Conservation (phyloP, 345 rosid species). For the Citrus hindsii region DNA sequence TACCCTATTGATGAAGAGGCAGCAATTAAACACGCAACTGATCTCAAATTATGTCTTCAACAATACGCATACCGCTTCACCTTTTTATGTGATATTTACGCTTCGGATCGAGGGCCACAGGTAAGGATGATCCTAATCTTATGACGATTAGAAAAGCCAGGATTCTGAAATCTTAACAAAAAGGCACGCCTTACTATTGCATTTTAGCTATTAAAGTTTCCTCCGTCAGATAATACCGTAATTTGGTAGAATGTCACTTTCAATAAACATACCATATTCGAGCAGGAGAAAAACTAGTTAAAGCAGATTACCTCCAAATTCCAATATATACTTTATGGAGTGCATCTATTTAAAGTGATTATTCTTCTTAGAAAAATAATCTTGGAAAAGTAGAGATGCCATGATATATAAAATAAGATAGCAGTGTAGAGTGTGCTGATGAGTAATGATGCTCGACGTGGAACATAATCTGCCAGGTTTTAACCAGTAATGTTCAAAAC, state of each 20-base stretch:
- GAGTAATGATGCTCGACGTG: too few species aligned
- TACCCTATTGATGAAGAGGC: too few species aligned
- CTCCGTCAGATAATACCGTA: neutral
- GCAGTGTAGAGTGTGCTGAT: too few species aligned
- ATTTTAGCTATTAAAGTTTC: neutral
- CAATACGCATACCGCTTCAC: neutral
- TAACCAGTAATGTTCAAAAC: too few species aligned
- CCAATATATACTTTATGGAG: too few species aligned
- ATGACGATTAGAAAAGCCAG: neutral
- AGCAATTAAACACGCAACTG: too few species aligned
- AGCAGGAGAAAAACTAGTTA: too few species aligned
- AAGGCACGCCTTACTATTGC: neutral
- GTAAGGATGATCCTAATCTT: too few species aligned
- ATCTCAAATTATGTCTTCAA: neutral
- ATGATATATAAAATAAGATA: too few species aligned
- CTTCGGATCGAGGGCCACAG: neutral
- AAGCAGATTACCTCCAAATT: neutral
- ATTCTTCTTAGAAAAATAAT: neutral
- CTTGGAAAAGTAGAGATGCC: neutral
- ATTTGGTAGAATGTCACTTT: neutral
- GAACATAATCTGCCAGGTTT: too few species aligned
- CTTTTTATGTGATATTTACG: too few species aligned
- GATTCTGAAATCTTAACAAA: neutral
- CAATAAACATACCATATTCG: neutral
- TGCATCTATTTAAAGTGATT: neutral